A percentile compares a stretch with the other conserved stretches of the same genome.
Conservation (phyloP, 768 basidiomycete genomes). For the Phlebiopsis flavidoalba region DNA sequence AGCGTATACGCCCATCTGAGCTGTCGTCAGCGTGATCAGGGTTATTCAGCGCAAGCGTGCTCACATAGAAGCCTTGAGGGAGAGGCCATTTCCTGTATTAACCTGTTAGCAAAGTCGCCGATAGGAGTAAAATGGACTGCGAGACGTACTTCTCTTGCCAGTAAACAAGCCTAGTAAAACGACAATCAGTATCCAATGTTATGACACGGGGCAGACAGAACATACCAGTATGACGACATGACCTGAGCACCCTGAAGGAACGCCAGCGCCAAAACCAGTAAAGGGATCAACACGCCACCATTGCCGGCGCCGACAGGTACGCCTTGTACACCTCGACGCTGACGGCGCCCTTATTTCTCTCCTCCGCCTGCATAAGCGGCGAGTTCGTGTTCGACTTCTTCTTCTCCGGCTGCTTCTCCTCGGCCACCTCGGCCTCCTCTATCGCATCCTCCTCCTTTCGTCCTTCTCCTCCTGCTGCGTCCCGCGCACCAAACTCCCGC, state of each 20-base stretch:
- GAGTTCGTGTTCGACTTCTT: constrained; percentile 32
- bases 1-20: constrained; percentile 80
- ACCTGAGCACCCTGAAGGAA: constrained; percentile 68
- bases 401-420: constrained; percentile 29
- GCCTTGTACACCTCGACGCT: constrained; percentile 45
- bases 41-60: constrained; percentile 17
- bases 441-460: constrained; percentile 24
- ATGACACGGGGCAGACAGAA: neutral
- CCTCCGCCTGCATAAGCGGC: constrained; percentile 77
- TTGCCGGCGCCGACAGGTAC: constrained; percentile 70
- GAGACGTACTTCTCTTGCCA: constrained; percentile 64
- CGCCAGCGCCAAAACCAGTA: constrained; percentile 54
- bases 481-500: constrained; percentile 54
- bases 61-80: constrained; percentile 66
- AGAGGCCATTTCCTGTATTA: constrained; percentile 47
- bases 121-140: constrained; percentile 1
- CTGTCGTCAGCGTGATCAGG: neutral
- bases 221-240: constrained; percentile 71
- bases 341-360: constrained; percentile 75
- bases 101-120: constrained; percentile 3
- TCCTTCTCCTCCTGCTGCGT: constrained; percentile 31
- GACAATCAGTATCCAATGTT: neutral
- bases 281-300: constrained; percentile 58
- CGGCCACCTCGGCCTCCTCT: constrained; percentile 24
- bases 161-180: constrained; percentile 70